A percentile compares a stretch with the other conserved stretches of the same genome.
These are phyloP conservation scores for Colletotrichum gigasporum DNA, from an alignment of 2,329 filamentous ascomycete species.

Conservation along the genomic window DNA sequence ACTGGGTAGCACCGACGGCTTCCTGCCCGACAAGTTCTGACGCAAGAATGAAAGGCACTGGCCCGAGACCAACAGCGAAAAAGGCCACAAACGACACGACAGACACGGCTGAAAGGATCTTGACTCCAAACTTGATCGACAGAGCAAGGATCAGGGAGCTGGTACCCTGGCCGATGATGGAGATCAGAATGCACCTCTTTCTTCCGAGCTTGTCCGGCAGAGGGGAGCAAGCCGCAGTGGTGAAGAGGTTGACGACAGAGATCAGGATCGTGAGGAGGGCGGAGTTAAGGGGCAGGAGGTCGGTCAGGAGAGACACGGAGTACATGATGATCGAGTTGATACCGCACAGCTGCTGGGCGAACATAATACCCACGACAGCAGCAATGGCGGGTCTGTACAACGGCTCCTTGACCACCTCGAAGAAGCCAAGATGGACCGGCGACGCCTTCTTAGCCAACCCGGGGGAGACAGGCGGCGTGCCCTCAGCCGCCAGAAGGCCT, in stretches of 20 bases:
- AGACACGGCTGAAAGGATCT: slow-evolving; percentile 81
- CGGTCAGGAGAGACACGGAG: slow-evolving; percentile 86
- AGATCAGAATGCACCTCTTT: slow-evolving; percentile 84
- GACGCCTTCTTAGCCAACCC: slow-evolving; percentile 33
- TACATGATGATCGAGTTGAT: slow-evolving; percentile 99
- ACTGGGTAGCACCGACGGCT: slow-evolving; percentile 91
- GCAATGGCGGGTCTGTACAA: slow-evolving; percentile 78
- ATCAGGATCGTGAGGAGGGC: slow-evolving; percentile 87
- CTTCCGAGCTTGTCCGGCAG: slow-evolving; percentile 88
- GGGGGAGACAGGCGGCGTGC: slow-evolving; percentile 35
- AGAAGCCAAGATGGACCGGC: slow-evolving; percentile 63
- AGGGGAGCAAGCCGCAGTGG: slow-evolving; percentile 83
- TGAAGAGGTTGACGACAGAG: slow-evolving; percentile 85
- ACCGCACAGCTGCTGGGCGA: slow-evolving; percentile 89
- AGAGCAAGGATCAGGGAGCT: slow-evolving; percentile 82
- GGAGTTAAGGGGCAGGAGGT: slow-evolving; percentile 82
- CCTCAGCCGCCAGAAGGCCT: slow-evolving; percentile 63
- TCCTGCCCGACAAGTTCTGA: slow-evolving; percentile 91
- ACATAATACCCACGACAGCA: slow-evolving; percentile 90
- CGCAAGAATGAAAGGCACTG: slow-evolving; percentile 93
- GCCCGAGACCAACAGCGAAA: slow-evolving; percentile 90
- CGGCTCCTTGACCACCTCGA: slow-evolving; percentile 73
- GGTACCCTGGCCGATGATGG: slow-evolving; percentile 84
- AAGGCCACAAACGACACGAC: slow-evolving; percentile 88
- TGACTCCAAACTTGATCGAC: slow-evolving; percentile 78